Conservation (phyloP, 179 eudicot genomes). For the Amaranthus tricolor region DNA sequence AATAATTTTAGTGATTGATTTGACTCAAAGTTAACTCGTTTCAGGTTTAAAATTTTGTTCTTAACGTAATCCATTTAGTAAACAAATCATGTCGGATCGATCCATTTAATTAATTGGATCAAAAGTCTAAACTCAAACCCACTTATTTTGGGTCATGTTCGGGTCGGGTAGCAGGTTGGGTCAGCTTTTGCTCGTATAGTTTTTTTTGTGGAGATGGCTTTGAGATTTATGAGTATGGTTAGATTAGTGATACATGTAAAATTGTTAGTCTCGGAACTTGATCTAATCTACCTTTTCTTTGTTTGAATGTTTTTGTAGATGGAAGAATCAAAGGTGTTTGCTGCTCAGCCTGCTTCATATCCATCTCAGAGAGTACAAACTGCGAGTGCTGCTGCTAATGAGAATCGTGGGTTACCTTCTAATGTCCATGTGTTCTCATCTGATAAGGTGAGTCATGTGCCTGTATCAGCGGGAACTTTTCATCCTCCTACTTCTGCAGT, state of each 20-base stretch:
- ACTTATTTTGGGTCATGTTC: not conserved
- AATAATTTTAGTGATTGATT: too few species aligned
- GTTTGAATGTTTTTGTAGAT: conserved; percentile 40
- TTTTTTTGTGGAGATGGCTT: not conserved
- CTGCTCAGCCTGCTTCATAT: conserved; percentile 45
- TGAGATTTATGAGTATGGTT: not conserved
- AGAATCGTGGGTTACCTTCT: conserved; percentile 40
- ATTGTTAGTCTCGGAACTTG: not conserved
- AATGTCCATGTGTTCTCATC: conserved; percentile 38
- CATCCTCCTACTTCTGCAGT: conserved; percentile 40
- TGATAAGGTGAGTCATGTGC: conserved; percentile 48
- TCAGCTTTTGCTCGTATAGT: not conserved
- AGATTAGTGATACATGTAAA: not conserved
- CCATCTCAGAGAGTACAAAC: conserved; percentile 54
- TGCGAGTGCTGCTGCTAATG: conserved; percentile 37
- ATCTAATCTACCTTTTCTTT: not conserved
- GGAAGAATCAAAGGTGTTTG: conserved; percentile 63
- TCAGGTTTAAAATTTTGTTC: not conserved
- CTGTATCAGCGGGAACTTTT: conserved; percentile 44
- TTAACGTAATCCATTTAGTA: too few species aligned
- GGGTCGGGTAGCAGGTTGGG: not conserved
- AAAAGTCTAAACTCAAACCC: not conserved
- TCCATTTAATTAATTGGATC: not conserved
- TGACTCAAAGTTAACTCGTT: not conserved
- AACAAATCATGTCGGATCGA: too few species aligned